Evolutionary conservation across 1,284 basidiomycete genomes (phyloP).

Genomic region (Heterobasidion irregulare): DNA sequence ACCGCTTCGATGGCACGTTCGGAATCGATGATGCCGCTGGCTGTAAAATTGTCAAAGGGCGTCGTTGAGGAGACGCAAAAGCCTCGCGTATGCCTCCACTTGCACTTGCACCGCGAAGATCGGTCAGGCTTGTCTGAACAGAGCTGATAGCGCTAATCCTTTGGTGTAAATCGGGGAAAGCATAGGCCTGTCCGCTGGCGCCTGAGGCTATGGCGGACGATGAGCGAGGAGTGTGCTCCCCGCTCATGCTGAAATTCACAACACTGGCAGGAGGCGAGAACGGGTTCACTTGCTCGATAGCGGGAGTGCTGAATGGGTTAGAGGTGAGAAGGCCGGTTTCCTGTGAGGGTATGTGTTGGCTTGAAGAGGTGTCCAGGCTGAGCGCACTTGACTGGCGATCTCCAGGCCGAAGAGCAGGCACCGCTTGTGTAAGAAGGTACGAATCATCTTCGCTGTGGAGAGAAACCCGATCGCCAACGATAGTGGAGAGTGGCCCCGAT

Average conservation of each 20-base stretch:
- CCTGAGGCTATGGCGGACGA: too few relatives aligned
- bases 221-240: too few relatives aligned
- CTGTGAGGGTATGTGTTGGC: too few relatives aligned
- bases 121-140: constrained; percentile 13
- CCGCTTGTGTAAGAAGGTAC: too few relatives aligned
- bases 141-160: constrained; percentile 3
- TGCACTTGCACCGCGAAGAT: constrained; percentile 18
- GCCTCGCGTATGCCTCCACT: constrained; percentile 29
- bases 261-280: constrained; percentile 47
- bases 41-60: constrained; percentile 26
- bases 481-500: too few relatives aligned
- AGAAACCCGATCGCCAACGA: too few relatives aligned
- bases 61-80: constrained; percentile 42
- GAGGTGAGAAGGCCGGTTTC: not conserved
- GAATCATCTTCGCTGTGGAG: too few relatives aligned
- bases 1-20: too few relatives aligned
- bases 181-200: constrained; percentile 16
- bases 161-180: constrained; percentile 20
- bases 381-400: too few relatives aligned
- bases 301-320: constrained; percentile 26
- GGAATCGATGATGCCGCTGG: too few relatives aligned
- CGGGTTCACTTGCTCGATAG: constrained; percentile 30
- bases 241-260: constrained; percentile 27
- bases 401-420: too few relatives aligned
- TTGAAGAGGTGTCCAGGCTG: not conserved